Evolutionary conservation across 2,329 filamentous ascomycete species (phyloP), one percentile per base, ranked within the genome.

Genomic region (Neopestalotiopsis sp.): DNA sequence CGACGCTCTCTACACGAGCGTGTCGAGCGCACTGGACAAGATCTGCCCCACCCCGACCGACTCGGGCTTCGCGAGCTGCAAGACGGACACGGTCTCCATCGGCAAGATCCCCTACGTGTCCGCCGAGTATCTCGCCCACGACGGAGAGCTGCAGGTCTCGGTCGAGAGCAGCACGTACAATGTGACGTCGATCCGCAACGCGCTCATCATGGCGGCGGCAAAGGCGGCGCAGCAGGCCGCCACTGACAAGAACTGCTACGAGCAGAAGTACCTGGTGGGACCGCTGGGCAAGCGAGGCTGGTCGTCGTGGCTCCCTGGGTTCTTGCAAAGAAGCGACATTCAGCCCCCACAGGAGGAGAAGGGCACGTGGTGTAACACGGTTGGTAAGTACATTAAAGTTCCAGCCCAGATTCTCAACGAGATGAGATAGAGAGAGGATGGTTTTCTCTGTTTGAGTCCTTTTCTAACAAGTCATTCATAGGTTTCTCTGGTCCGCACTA

Each of bases 171-270:
- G 69, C 65, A 67, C 63, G 67, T 69, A 70, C 67, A 70, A 70
- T 61, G 53, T 59, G 20, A 61, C 65, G 9, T 49, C 53, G 56
- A 63, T 70, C 28, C 59, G 69, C 5, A 38, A 53, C 42, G 69
- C 61, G 2, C 32, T 70, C 10, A 70, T 69, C 65, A 65, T 64
- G 42, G 34, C 65, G 17, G 68, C 61, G 0, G 68, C 68, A 1
- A 53, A 61, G 6, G 68, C 61, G 13, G 65, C 68, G 2, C 68
- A 67, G 65, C 32, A 81, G 28, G 63, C 74, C 1, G 72, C 69
- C 20, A 80, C 76, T 0, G 74, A 74, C 0, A 79, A 77, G 68
- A 76, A 70, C 58, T 81, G 77, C 66, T 71, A 76, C 0, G 61
- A 75, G 2, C 70, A 78, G 17, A 40, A 76, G 0, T 53, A 73